phyloP scores from a whole-genome alignment of 768 basidiomycete genomes.

The Boletus subcaerulescens region DNA sequence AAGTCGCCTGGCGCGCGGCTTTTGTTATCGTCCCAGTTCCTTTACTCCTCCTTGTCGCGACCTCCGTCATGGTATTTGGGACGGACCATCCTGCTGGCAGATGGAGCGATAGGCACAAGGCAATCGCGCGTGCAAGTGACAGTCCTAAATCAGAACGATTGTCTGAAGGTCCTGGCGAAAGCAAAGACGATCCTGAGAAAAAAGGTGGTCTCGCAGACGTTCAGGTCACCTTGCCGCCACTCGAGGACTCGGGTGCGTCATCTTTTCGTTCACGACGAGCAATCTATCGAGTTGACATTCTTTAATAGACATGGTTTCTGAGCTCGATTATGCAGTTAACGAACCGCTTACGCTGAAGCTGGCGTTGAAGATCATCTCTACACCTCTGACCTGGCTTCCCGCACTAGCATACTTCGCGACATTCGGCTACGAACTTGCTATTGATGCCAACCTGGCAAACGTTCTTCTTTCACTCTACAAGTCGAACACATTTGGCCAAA shows the following conservation, averaged over 20 bases:
- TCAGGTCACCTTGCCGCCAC: conserved; percentile 10
- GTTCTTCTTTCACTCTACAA: conserved; percentile 1
- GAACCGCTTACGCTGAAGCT: neutral
- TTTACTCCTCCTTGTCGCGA: conserved; percentile 43
- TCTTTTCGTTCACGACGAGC: neutral
- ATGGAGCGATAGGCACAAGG: conserved; percentile 10
- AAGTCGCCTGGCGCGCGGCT: conserved; percentile 51
- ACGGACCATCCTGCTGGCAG: conserved; percentile 9
- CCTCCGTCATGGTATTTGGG: conserved; percentile 1
- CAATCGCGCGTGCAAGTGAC: neutral
- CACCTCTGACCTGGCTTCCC: conserved; percentile 5
- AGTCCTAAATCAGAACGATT: neutral
- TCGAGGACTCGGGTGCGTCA: neutral
- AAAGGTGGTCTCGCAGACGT: neutral
- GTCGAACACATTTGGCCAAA: conserved; percentile 1
- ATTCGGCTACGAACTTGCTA: conserved; percentile 3
- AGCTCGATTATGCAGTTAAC: conserved; percentile 1
- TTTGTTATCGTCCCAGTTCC: conserved; percentile 59
- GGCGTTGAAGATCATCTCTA: neutral
- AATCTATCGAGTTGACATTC: neutral
- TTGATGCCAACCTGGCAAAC: conserved; percentile 5
- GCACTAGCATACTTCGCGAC: conserved; percentile 4
- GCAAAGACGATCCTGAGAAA: conserved; percentile 17
- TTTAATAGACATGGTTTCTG: conserved; percentile 15
- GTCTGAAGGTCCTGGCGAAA: conserved; percentile 8